Evolutionary conservation across 2,329 filamentous ascomycete species (phyloP), one percentile per base, ranked within the genome.

Genomic region (Rosellinia necatrix): DNA sequence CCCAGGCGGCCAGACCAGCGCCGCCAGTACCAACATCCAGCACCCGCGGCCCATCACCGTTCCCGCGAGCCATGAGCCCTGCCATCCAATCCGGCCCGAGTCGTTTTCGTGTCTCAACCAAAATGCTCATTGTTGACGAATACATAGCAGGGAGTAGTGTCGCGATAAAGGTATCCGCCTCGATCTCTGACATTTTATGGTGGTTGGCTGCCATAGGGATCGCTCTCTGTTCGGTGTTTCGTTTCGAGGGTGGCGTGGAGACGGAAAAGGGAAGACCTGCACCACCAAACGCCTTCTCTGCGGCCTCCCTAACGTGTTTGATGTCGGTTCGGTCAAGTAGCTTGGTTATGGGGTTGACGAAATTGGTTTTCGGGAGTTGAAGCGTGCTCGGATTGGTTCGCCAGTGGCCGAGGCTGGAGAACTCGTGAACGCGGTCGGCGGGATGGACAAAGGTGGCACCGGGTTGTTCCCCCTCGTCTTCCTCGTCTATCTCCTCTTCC

Each of bases 201-300:
- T 89, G 82, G 15, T 80, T 79, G 0, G 88, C 84, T 51, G 85
- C 79, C 40, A 92, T 73, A 1, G 82, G 79, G 24, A 92, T 83
- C 0, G 83, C 78, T 59, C 82, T 83, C 75, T 91, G 89, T 13
- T 81, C 79, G 27, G 82, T 75, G 27, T 75, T 81, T 66, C 75
- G 83, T 66, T 75, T 81, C 2, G 79, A 76, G 27, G 76, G 74
- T 0, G 89, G 87, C 2, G 89, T 92, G 1, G 86, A 82, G 1
- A 89, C 86, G 1, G 91, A 96, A 68, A 88, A 81, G 3, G 92
- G 92, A 13, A 97, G 76, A 0, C 86, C 84, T 3, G 74, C 74
- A 0, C 93, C 93, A 38, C 92, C 93, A 69, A 96, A 93, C 1
- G 84, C 80, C 38, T 79, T 82, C 63, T 90, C 84, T 0, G 92